Conservation (phyloP, 2,329 filamentous ascomycete genomes). For the Exophiala lecanii-corni region DNA sequence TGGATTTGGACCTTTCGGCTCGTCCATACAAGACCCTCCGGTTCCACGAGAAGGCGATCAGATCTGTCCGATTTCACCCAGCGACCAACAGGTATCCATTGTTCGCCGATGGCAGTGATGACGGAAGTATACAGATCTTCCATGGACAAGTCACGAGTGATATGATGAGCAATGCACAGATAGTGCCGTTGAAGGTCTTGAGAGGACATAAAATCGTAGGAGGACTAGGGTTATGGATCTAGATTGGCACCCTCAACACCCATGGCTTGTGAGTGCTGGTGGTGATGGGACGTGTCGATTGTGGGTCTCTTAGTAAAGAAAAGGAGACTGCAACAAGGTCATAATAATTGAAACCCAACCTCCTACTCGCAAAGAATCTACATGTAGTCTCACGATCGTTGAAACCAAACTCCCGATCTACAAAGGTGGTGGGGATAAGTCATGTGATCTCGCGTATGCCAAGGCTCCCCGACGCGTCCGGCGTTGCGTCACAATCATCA, state of each 20-base stretch:
- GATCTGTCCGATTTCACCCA: conserved; percentile 81
- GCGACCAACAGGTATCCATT: conserved; percentile 65
- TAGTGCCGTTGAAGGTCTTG: conserved; percentile 92
- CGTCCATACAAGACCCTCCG: conserved; percentile 94
- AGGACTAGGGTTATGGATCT: conserved; percentile 88
- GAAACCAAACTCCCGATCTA: no score
- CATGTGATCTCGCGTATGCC: no score
- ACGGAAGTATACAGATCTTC: conserved; percentile 92
- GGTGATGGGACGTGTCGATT: conserved; percentile 88
- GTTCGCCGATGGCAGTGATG: conserved; percentile 92
- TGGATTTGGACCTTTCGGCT: conserved; percentile 86
- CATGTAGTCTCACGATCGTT: no score
- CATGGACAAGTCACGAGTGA: conserved; percentile 94
- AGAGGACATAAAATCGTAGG: conserved; percentile 76
- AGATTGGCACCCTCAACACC: conserved; percentile 91
- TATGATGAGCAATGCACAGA: conserved; percentile 91
- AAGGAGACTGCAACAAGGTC: no score
- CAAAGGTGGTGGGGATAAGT: no score
- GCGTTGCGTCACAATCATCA: no score
- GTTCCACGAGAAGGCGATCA: conserved; percentile 89
- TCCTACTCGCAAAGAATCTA: no score
- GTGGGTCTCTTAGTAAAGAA: conserved; percentile 59
- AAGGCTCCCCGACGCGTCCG: no score
- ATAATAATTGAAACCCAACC: no score
- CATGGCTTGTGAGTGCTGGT: conserved; percentile 90